A percentile compares a stretch with the other conserved stretches of the same genome.
Evolutionary conservation across 192 early-diverging fungal genomes (phyloP).

Genomic region (Coemansia umbellata): DNA sequence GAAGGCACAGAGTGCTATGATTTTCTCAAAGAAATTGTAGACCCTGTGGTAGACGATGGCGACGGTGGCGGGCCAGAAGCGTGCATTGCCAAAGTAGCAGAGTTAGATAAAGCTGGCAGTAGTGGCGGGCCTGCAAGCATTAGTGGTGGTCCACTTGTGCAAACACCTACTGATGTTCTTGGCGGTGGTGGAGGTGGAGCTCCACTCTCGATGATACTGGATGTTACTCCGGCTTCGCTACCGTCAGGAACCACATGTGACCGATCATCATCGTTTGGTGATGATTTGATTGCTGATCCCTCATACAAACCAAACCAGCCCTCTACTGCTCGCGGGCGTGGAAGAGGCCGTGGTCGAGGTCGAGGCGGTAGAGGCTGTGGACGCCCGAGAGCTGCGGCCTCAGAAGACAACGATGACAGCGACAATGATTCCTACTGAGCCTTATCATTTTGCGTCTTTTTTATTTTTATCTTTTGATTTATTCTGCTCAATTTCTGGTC

Average conservation of each 20-base stretch:
- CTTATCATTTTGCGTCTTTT: too few species aligned
- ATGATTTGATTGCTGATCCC: constrained; percentile 21
- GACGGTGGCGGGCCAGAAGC: constrained; percentile 45
- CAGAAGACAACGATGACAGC: too few species aligned
- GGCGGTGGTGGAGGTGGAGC: constrained; percentile 49
- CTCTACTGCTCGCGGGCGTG: constrained; percentile 26
- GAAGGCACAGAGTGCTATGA: constrained; percentile 85
- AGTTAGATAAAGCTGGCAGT: constrained; percentile 16
- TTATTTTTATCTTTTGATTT: too few species aligned
- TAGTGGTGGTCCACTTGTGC: background rate
- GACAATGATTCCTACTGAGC: too few species aligned
- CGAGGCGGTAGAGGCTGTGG: constrained; percentile 31
- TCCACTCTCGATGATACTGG: constrained; percentile 44
- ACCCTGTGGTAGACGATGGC: constrained; percentile 68
- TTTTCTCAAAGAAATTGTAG: constrained; percentile 87
- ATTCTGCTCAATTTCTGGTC: too few species aligned
- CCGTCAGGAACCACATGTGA: too few species aligned
- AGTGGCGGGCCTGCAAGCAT: background rate
- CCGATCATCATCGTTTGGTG: constrained; percentile 21
- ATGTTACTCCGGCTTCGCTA: constrained; percentile 17
- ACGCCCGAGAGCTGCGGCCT: constrained; percentile 2
- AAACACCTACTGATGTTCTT: constrained; percentile 9
- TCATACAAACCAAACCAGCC: constrained; percentile 12
- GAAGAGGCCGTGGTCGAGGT: constrained; percentile 34
- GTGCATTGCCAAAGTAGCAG: constrained; percentile 42